These are phyloP conservation scores for Colletotrichum viniferum DNA, from an alignment of 2,329 filamentous ascomycete genomes.

Conservation along the genomic window DNA sequence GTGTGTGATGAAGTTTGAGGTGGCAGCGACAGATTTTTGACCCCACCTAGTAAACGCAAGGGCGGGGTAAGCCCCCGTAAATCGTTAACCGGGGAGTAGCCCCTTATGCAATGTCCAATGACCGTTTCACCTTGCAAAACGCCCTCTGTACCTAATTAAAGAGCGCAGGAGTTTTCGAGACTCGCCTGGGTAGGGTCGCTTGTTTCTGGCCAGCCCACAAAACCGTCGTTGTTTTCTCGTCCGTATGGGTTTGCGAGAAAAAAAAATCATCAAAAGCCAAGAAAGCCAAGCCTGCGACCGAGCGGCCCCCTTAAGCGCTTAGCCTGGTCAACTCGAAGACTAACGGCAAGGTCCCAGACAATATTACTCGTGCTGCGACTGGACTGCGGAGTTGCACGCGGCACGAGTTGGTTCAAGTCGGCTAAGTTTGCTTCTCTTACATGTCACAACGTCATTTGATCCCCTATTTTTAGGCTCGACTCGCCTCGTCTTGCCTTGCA, in stretches of 20 bases:
- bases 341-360: slow-evolving; percentile 9
- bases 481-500: slow-evolving; percentile 16
- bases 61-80: slow-evolving; percentile 21
- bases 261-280: background rate
- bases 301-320: background rate
- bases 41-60: slow-evolving; percentile 21
- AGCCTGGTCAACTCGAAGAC: background rate
- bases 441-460: slow-evolving; percentile 11
- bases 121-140: slow-evolving; percentile 2
- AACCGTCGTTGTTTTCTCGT: background rate
- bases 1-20: slow-evolving; percentile 14
- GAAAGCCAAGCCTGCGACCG: background rate
- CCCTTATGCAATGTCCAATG: slow-evolving; percentile 7
- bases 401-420: background rate
- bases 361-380: slow-evolving; percentile 9
- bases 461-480: slow-evolving; percentile 10
- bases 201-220: background rate
- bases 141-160: background rate
- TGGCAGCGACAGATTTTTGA: slow-evolving; percentile 20
- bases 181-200: background rate
- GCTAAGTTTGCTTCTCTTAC: slow-evolving; percentile 21
- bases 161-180: background rate
- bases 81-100: slow-evolving; percentile 5
- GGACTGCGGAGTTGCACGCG: slow-evolving; percentile 4
- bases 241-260: background rate